Evolutionary conservation across 352 stramenopile genomes (phyloP).

Genomic region (Pythium utonaiense): DNA sequence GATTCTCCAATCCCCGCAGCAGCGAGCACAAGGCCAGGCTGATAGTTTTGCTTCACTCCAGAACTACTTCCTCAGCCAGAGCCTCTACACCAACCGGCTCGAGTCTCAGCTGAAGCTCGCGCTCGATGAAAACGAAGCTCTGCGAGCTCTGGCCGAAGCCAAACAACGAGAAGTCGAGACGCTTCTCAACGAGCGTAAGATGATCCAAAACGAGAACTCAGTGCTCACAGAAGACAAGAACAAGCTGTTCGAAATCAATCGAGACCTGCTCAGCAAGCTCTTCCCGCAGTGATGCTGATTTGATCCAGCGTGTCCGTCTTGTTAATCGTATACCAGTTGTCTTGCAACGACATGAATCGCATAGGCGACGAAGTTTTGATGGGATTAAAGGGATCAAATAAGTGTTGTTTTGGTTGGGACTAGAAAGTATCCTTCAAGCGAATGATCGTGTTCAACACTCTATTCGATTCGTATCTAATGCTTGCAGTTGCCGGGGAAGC

Average conservation of each 20-base stretch:
- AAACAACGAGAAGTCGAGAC: conserved; percentile 56
- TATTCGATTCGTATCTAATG: conserved; percentile 21
- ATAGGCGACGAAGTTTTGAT: not conserved
- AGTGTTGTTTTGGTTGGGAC: conserved; percentile 3
- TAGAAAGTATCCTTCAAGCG: not conserved
- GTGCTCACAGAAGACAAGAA: conserved; percentile 71
- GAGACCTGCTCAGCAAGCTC: conserved; percentile 57
- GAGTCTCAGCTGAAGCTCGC: conserved; percentile 67
- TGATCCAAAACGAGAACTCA: conserved; percentile 63
- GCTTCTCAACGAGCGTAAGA: conserved; percentile 50
- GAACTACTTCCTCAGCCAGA: conserved; percentile 64
- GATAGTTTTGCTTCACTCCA: conserved; percentile 62
- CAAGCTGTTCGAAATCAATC: conserved; percentile 79
- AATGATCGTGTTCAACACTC: not conserved
- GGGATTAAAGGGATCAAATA: not conserved
- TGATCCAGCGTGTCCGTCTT: not conserved
- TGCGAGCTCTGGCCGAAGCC: conserved; percentile 44
- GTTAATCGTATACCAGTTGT: not conserved
- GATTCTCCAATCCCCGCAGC: conserved; percentile 30
- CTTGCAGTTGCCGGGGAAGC: conserved; percentile 93
- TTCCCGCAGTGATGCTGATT: conserved; percentile 48
- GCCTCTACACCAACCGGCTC: conserved; percentile 70
- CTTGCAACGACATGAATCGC: not conserved
- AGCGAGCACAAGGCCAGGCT: conserved; percentile 36
- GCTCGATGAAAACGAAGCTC: conserved; percentile 55